A percentile compares a stretch with the other conserved stretches of the same genome.
Conservation (phyloP, 257 asterid genomes). For the Echium plantagineum region DNA sequence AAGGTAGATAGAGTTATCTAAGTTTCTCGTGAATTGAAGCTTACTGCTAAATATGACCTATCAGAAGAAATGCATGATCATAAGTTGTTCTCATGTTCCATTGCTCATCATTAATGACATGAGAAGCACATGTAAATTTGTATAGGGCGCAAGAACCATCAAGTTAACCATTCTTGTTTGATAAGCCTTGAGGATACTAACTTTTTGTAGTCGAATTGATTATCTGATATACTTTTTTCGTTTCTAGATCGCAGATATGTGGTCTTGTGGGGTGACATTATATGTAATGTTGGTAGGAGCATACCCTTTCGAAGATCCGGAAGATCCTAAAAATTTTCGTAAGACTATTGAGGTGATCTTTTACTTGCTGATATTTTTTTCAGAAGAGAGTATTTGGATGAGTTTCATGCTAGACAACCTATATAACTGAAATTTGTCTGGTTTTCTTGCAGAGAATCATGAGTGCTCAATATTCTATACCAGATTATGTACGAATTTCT, state of each 20-base stretch:
- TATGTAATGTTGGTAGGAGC: constrained; percentile 98
- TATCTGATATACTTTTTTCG: not conserved
- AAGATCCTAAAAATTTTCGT: constrained; percentile 86
- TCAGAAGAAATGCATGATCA: no score
- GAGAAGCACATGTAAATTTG: no score
- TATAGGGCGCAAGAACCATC: no score
- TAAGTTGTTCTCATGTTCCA: no score
- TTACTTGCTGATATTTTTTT: not conserved
- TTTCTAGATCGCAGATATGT: constrained; percentile 85
- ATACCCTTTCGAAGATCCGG: constrained; percentile 90
- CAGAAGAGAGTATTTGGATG: not conserved
- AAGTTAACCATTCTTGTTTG: no score
- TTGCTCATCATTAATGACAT: no score
- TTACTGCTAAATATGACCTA: not conserved
- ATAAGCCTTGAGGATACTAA: no score
- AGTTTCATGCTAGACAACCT: not conserved
- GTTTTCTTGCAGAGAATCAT: constrained; percentile 55
- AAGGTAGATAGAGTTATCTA: constrained; percentile 28
- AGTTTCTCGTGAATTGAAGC: not conserved
- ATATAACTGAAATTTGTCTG: not conserved
- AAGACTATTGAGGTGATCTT: constrained; percentile 67
- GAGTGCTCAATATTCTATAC: constrained; percentile 80
- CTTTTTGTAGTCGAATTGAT: not conserved
- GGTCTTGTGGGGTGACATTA: constrained; percentile 96
- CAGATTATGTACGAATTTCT: constrained; percentile 84